Evolutionary conservation across 139 green algal species (phyloP).

Genomic region (Chlorella sp.): DNA sequence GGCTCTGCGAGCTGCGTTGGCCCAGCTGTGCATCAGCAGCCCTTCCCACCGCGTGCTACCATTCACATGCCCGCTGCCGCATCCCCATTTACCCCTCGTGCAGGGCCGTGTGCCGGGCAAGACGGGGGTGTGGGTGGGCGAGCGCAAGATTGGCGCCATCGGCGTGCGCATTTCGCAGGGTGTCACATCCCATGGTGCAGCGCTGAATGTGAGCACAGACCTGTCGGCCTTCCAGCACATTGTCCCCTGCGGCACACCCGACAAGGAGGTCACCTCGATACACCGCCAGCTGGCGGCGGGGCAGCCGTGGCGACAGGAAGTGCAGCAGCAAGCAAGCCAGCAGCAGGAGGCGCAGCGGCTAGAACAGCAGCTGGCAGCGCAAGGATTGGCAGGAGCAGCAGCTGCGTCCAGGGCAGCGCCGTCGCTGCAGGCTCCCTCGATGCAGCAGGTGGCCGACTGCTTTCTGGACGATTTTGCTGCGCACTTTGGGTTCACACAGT

Average conservation of each 20-base stretch:
- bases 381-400: background rate
- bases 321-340: background rate
- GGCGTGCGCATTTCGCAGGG: slow-evolving; percentile 91
- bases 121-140: slow-evolving; percentile 92
- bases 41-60: too few species aligned
- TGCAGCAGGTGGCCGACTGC: slow-evolving; percentile 19
- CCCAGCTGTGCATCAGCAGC: too few species aligned
- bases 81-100: background rate
- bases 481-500: slow-evolving; percentile 23
- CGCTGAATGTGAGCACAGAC: slow-evolving; percentile 88
- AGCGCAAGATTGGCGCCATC: slow-evolving; percentile 92
- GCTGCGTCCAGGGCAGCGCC: background rate
- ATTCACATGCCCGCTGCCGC: too few species aligned
- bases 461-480: slow-evolving; percentile 18
- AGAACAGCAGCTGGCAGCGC: background rate
- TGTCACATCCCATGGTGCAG: slow-evolving; percentile 90
- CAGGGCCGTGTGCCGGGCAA: slow-evolving; percentile 57
- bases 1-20: too few species aligned
- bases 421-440: background rate
- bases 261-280: slow-evolving; percentile 56
- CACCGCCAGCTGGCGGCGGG: slow-evolving; percentile 30
- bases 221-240: slow-evolving; percentile 83
- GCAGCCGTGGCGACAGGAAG: background rate
- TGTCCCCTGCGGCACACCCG: slow-evolving; percentile 78
- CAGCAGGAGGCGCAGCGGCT: background rate